Conservation (phyloP, 1,139 yeast genomes). For the Williopsis jadinii region DNA sequence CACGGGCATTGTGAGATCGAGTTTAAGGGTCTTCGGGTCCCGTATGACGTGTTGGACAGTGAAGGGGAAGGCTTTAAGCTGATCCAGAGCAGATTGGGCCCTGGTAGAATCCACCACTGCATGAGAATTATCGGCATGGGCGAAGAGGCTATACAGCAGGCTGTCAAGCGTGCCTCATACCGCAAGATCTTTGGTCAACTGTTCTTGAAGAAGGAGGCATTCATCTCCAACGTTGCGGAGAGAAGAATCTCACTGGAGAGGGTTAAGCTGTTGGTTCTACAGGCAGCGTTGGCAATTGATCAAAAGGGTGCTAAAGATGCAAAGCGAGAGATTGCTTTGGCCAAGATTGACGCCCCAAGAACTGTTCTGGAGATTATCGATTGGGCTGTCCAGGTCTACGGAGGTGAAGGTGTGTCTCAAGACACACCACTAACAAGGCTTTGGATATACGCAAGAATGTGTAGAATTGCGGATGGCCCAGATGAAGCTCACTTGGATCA, state of each 20-base stretch:
- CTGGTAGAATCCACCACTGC: slow-evolving; percentile 71
- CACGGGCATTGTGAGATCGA: slow-evolving; percentile 66
- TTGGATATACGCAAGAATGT: slow-evolving; percentile 52
- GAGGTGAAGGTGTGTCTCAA: slow-evolving; percentile 60
- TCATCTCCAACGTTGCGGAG: slow-evolving; percentile 47
- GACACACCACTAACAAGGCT: slow-evolving; percentile 55
- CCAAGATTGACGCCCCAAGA: slow-evolving; percentile 62
- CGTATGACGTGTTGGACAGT: slow-evolving; percentile 39
- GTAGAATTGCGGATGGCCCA: slow-evolving; percentile 70
- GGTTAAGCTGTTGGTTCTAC: slow-evolving; percentile 51
- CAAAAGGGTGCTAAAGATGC: slow-evolving; percentile 50
- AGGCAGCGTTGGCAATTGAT: slow-evolving; percentile 63
- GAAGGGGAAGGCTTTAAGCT: slow-evolving; percentile 62
- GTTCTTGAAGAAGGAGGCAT: slow-evolving; percentile 47
- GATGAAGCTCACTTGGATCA: slow-evolving; percentile 67
- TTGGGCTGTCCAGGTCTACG: slow-evolving; percentile 64
- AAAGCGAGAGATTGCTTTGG: slow-evolving; percentile 55
- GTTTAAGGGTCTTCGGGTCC: slow-evolving; percentile 46
- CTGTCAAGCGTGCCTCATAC: slow-evolving; percentile 48
- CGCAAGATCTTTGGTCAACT: slow-evolving; percentile 53
- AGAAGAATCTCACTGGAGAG: slow-evolving; percentile 51
- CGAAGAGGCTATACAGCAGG: slow-evolving; percentile 48
- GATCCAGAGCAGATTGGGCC: slow-evolving; percentile 65
- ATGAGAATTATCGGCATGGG: slow-evolving; percentile 66
- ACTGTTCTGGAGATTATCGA: slow-evolving; percentile 48